Base-by-base conservation (phyloP, 169 alveolate species). In the Eimeria necatrix region DNA sequence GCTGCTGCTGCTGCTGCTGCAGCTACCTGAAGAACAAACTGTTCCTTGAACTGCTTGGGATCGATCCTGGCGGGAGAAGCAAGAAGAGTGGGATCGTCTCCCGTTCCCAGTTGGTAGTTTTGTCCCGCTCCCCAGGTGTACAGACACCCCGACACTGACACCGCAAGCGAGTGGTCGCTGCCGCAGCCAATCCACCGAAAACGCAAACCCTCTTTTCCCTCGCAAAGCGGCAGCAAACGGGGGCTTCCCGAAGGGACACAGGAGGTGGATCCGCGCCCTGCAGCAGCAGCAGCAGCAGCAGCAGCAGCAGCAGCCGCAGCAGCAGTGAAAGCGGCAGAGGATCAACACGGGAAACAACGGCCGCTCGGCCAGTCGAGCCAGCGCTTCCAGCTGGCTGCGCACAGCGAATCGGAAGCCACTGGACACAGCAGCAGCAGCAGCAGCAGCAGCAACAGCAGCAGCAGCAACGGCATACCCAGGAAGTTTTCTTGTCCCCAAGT, bases 41-140 rank as follows among this genome's bases (percentile, higher is more conserved):
- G 8, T 4, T 16, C 5, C 14, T 73, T 53, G 80, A 90, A 73
- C 22, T 64, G 73, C 10, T 26, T 46, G 18, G 95, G 88, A 24
- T 90, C 68, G 41, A 90, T 84, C 20, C 60, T 49, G 46, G 51
- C 74, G 9, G 95, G 95, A n/a, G 81, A 51, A 41, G 78, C 71
- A 14, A 51, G 83, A 8, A 90, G 26, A 3, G 14, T 74, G 46
- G 49, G 64, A 60, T 90, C 95, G 24, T 74, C 51, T 4, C 64
- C 83, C 14, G 64, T 90, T 18, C 95, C 95, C 51, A 90, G 89
- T 48, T 90, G 95, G 49, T 26, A 90, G 88, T 90, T 90, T 61
- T 90, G 95, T 46, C 95, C 95, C 20, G 95, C 95, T 10, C 95
- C 95, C 95, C 95, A 90, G 64, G 95, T 90, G 90, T 90, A 90